These are phyloP conservation scores for Opeltia flavorubescens DNA, from an alignment of 495 filamentous ascomycete genomes.

Conservation along the genomic window DNA sequence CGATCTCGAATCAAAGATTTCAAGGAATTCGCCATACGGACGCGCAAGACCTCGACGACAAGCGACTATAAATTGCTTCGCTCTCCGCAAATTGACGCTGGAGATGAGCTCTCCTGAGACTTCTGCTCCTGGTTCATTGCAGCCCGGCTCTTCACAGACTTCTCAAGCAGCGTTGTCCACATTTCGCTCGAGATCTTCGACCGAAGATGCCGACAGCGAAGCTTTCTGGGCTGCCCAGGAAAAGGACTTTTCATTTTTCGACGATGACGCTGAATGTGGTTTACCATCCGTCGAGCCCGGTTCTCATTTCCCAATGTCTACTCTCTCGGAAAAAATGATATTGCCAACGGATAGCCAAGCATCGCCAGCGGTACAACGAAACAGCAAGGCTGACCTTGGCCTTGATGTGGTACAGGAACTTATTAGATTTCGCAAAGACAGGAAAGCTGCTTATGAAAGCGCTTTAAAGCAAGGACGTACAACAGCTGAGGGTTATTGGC, in stretches of 20 bases:
- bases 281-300: conserved; percentile 30
- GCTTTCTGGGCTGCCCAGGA: conserved; percentile 44
- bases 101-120: conserved; percentile 39
- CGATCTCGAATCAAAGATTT: conserved; percentile 28
- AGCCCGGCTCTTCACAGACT: conserved; percentile 6
- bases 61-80: conserved; percentile 35
- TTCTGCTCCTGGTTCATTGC: conserved; percentile 7
- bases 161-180: neutral
- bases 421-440: conserved; percentile 30
- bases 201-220: conserved; percentile 47
- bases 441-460: conserved; percentile 31
- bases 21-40: conserved; percentile 31
- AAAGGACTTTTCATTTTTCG: conserved; percentile 52
- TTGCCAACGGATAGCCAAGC: conserved; percentile 21
- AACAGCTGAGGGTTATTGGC: conserved; percentile 38
- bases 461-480: conserved; percentile 19
- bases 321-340: conserved; percentile 29
- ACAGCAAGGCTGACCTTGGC: neutral
- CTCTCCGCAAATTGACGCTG: conserved; percentile 39
- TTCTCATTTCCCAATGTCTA: conserved; percentile 31
- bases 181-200: conserved; percentile 33
- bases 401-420: conserved; percentile 36
- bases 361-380: neutral
- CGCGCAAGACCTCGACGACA: conserved; percentile 28
- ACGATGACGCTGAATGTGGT: conserved; percentile 41